Evolutionary conservation across 2,329 filamentous ascomycete genomes (phyloP).

Genomic region (Hortaea werneckii): DNA sequence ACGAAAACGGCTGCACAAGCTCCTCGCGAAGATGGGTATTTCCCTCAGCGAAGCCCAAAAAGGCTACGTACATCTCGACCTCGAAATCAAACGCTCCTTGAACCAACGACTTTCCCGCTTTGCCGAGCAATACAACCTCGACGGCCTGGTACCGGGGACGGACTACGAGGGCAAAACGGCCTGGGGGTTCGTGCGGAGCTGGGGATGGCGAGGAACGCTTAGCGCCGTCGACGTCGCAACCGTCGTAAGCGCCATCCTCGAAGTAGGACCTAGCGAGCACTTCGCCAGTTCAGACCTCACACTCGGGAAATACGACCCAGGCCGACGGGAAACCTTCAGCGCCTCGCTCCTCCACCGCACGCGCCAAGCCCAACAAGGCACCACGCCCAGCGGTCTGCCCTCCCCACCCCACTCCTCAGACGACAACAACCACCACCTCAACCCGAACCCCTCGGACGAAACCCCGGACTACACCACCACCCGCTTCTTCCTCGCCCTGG

Average conservation of each 20-base stretch:
- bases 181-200: slow-evolving; percentile 94
- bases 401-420: slow-evolving; percentile 1
- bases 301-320: not conserved
- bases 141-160: slow-evolving; percentile 78
- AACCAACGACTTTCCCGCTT: slow-evolving; percentile 82
- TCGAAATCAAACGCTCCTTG: slow-evolving; percentile 82
- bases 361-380: slow-evolving; percentile 18
- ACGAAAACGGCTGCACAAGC: slow-evolving; percentile 78
- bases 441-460: slow-evolving; percentile 4
- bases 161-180: slow-evolving; percentile 62
- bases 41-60: slow-evolving; percentile 89
- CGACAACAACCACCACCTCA: slow-evolving; percentile 28
- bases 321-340: not conserved
- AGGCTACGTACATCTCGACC: slow-evolving; percentile 96
- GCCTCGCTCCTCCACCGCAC: slow-evolving; percentile 14
- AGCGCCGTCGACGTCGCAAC: slow-evolving; percentile 92
- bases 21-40: slow-evolving; percentile 96
- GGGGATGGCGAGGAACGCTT: slow-evolving; percentile 93
- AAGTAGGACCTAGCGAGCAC: slow-evolving; percentile 44
- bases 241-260: slow-evolving; percentile 80
- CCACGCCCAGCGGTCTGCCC: slow-evolving; percentile 20
- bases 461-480: slow-evolving; percentile 24
- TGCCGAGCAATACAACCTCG: slow-evolving; percentile 83
- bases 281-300: not conserved
- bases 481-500: slow-evolving; percentile 51